These are phyloP conservation scores for Colletotrichum orchidophilum DNA, from an alignment of 2,329 filamentous ascomycete species.

Conservation along the genomic window DNA sequence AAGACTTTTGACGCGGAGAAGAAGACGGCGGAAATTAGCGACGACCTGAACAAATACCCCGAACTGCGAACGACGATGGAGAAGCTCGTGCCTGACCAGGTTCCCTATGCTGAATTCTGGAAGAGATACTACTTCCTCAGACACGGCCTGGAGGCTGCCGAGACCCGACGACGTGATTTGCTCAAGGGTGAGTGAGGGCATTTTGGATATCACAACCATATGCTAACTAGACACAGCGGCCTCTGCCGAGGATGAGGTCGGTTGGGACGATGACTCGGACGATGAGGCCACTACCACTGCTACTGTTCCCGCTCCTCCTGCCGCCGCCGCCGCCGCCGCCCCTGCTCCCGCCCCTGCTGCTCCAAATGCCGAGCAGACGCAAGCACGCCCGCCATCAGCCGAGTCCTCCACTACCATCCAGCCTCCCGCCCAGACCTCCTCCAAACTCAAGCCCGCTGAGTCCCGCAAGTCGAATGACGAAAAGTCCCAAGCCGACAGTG, in stretches of 20 bases:
- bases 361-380: conserved; percentile 41
- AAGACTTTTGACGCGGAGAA: conserved; percentile 80
- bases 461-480: conserved; percentile 84
- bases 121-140: conserved; percentile 94
- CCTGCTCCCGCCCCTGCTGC: conserved; percentile 20
- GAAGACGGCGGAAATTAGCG: conserved; percentile 85
- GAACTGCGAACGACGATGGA: conserved; percentile 93
- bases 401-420: conserved; percentile 71
- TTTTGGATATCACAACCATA: neutral
- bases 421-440: conserved; percentile 49
- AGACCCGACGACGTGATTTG: conserved; percentile 86
- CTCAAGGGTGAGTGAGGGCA: conserved; percentile 76
- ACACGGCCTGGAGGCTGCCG: conserved; percentile 92
- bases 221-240: conserved; percentile 60
- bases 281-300: conserved; percentile 40
- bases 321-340: conserved; percentile 40
- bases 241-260: conserved; percentile 75
- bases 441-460: conserved; percentile 68
- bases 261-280: conserved; percentile 78
- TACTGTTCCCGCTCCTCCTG: conserved; percentile 49
- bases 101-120: conserved; percentile 94
- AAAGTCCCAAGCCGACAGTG: conserved; percentile 90
- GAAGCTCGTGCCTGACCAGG: conserved; percentile 89
- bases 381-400: conserved; percentile 56
- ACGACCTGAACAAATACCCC: conserved; percentile 84